These are phyloP conservation scores for Oryza punctata DNA, from an alignment of 176 grass and related monocot species.

Conservation along the genomic window DNA sequence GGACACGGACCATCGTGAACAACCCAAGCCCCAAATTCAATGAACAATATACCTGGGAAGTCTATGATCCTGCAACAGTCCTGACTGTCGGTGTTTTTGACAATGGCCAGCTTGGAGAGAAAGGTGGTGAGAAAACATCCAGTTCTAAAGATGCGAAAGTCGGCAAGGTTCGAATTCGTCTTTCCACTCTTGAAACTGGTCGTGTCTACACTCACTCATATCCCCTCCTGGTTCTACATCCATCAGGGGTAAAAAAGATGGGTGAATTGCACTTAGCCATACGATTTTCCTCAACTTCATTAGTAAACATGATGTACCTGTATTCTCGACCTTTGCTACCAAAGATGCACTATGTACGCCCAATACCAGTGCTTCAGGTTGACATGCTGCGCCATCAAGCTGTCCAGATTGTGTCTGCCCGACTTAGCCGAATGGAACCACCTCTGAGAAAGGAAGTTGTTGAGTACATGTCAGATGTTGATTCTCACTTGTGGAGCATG, in stretches of 20 bases:
- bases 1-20: slow-evolving; percentile 85
- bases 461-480: slow-evolving; percentile 94
- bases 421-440: slow-evolving; percentile 90
- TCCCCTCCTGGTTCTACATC: slow-evolving; percentile 88
- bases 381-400: slow-evolving; percentile 86
- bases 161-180: slow-evolving; percentile 88
- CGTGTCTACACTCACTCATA: slow-evolving; percentile 93
- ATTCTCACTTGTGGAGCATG: slow-evolving; percentile 98
- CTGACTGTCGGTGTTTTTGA: slow-evolving; percentile 93
- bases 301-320: slow-evolving; percentile 85
- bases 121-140: slow-evolving; percentile 52
- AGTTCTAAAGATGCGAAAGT: slow-evolving; percentile 75
- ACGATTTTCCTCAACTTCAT: slow-evolving; percentile 84
- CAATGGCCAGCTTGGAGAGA: slow-evolving; percentile 87
- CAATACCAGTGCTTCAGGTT: slow-evolving; percentile 82
- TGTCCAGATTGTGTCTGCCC: slow-evolving; percentile 85
- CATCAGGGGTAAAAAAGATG: slow-evolving; percentile 98
- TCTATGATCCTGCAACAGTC: slow-evolving; percentile 91
- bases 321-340: slow-evolving; percentile 87
- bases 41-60: slow-evolving; percentile 98
- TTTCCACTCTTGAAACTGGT: slow-evolving; percentile 93
- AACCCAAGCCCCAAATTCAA: slow-evolving; percentile 84
- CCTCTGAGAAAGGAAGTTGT: slow-evolving; percentile 95
- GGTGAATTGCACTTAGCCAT: slow-evolving; percentile 92
- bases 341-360: slow-evolving; percentile 94